Base-by-base conservation (phyloP, 192 early-diverging fungal species). In the Geranomyces michiganensis region DNA sequence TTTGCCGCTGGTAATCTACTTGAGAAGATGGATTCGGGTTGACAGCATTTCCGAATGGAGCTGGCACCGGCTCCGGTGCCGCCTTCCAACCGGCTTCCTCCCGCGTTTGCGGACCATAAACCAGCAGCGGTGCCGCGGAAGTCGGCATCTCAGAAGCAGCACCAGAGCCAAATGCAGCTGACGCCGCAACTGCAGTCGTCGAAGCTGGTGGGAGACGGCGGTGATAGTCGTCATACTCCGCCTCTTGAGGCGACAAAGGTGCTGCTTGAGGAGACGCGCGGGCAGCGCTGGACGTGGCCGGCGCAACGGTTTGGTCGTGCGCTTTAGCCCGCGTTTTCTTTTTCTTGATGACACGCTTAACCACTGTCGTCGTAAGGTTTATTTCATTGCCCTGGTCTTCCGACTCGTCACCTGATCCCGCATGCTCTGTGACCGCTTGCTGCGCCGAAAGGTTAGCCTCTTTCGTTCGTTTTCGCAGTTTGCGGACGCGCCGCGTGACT, bases 261-360 rank as follows among this genome's bases (percentile, higher is more conserved):
- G 29, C 29, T n/a, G 31, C 36, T 30, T 27, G 19, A 26, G 29
- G 60, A 62, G 60, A 10, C 60, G 26, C 36, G 36, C 1, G 9
- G 24, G 60, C 29, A 29, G 21, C 7, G 60, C n/a, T 36, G 60
- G 14, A 62, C n/a, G 60, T n/a, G 0, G 13, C 60, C 0, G 9
- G 31, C 56, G 1, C 27, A 1, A 13, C 12, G 8, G 31, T 41
- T n/a, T 0, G 12, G 13, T 41, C 60, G 30, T n/a, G 33, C 5
- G 30, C 9, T 41, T 0, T 9, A 26, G 7, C 22, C 60, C 29
- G 31, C 8, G 7, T 27, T 30, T 0, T n/a, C 26, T 62, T 62
- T 27, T 62, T 53, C 51, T 62, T 62, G 31, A 41, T n/a, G 13
- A 41, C n/a, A 21, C 60, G n/a, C 60, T 41, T 41, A 29, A 29